A percentile compares a stretch with the other conserved stretches of the same genome.
Evolutionary conservation across 2,329 filamentous ascomycete species (phyloP).

Genomic region (Waltergamsia citrina): DNA sequence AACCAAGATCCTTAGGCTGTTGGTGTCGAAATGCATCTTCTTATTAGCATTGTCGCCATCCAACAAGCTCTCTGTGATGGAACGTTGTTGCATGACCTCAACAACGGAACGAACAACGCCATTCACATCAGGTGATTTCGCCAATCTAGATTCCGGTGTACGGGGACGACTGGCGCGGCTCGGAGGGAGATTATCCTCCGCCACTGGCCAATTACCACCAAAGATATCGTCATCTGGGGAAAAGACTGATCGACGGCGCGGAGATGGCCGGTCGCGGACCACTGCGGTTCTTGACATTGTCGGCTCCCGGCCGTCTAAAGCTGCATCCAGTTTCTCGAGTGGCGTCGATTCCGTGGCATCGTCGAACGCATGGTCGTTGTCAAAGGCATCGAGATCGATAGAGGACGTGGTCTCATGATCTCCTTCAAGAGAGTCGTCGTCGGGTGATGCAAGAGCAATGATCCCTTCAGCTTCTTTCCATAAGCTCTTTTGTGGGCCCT

Average conservation of each 20-base stretch:
- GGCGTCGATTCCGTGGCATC: constrained; percentile 37
- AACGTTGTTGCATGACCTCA: constrained; percentile 51
- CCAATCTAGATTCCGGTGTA: constrained; percentile 25
- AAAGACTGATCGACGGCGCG: constrained; percentile 52
- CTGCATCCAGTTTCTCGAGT: constrained; percentile 31
- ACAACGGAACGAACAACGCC: constrained; percentile 52
- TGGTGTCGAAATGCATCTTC: constrained; percentile 56
- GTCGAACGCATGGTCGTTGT: constrained; percentile 34
- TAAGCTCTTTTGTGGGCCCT: constrained; percentile 48
- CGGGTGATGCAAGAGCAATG: constrained; percentile 70
- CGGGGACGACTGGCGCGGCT: constrained; percentile 30
- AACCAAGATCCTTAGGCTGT: constrained; percentile 57
- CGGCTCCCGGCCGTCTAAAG: constrained; percentile 29
- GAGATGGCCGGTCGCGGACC: constrained; percentile 41
- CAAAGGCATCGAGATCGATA: constrained; percentile 26
- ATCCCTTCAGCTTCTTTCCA: constrained; percentile 83
- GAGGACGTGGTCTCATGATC: constrained; percentile 26
- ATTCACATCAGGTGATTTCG: constrained; percentile 24
- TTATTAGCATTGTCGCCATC: constrained; percentile 33
- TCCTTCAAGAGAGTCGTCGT: constrained; percentile 33
- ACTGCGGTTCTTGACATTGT: constrained; percentile 40
- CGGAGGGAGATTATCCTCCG: constrained; percentile 23
- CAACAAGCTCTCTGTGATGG: constrained; percentile 17
- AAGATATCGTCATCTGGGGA: constrained; percentile 60
- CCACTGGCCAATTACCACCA: constrained; percentile 37